Conservation (phyloP, 75 land plant genomes). For the Gnetum montanum region DNA sequence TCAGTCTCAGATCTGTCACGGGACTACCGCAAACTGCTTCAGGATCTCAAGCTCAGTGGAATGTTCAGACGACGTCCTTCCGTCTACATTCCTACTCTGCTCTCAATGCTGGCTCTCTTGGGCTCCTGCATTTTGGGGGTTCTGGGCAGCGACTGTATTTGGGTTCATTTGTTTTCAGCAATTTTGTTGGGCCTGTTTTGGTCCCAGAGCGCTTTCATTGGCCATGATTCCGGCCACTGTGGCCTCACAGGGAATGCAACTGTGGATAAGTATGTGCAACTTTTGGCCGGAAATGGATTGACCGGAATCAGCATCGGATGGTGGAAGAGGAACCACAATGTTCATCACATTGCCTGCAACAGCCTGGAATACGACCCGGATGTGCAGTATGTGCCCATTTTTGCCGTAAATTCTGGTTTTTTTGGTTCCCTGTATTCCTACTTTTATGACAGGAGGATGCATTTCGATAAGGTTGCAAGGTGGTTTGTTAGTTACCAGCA, state of each 20-base stretch:
- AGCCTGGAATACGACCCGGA: conserved; percentile 77
- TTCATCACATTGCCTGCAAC: conserved; percentile 69
- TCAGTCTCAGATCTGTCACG: conserved; percentile 42
- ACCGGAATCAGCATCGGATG: conserved; percentile 74
- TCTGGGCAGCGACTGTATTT: conserved; percentile 17
- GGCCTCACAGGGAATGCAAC: conserved; percentile 23
- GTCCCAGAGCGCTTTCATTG: conserved; percentile 68
- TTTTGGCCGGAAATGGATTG: conserved; percentile 51
- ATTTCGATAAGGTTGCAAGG: conserved; percentile 42
- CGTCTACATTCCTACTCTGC: conserved; percentile 9
- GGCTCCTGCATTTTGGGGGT: conserved; percentile 52
- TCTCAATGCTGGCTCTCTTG: conserved; percentile 21
- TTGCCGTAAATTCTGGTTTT: conserved; percentile 58
- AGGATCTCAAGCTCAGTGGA: conserved; percentile 42
- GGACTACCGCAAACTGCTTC: conserved; percentile 39
- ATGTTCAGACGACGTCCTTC: conserved; percentile 37
- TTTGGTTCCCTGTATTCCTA: conserved; percentile 39
- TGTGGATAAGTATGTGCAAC: conserved; percentile 24
- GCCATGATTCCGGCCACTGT: conserved; percentile 75
- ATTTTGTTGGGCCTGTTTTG: conserved; percentile 49
- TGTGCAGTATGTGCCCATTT: conserved; percentile 74
- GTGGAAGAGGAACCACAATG: conserved; percentile 89
- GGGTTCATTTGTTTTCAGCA: conserved; percentile 38
- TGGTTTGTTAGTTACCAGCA: conserved; percentile 71
- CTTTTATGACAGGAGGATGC: conserved; percentile 53